Conservation (phyloP, 2,329 filamentous ascomycete genomes). For the Aureobasidium sp. region DNA sequence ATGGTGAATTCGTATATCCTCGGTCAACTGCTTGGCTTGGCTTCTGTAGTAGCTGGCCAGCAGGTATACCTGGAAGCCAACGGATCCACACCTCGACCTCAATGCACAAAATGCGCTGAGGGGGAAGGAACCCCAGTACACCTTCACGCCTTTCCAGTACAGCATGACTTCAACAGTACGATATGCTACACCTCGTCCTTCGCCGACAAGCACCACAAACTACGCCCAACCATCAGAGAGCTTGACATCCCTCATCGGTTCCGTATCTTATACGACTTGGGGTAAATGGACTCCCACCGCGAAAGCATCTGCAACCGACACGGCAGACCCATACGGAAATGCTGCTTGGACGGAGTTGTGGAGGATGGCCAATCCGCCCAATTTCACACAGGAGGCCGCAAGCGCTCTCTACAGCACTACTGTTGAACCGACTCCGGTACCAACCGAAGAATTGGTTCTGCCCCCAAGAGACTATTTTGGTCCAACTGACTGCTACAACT, state of each 20-base stretch:
- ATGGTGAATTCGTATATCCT: background rate
- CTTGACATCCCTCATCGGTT: slow-evolving; percentile 29
- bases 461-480: slow-evolving; percentile 47
- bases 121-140: slow-evolving; percentile 24
- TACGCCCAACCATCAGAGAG: slow-evolving; percentile 31
- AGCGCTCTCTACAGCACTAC: slow-evolving; percentile 32
- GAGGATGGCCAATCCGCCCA: slow-evolving; percentile 27
- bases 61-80: slow-evolving; percentile 29
- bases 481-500: slow-evolving; percentile 41
- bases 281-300: slow-evolving; percentile 33
- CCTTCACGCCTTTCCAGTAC: slow-evolving; percentile 27
- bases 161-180: slow-evolving; percentile 34
- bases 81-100: slow-evolving; percentile 23
- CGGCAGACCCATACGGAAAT: background rate
- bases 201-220: slow-evolving; percentile 26
- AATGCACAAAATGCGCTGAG: slow-evolving; percentile 23
- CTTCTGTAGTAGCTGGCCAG: slow-evolving; percentile 18
- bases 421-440: slow-evolving; percentile 47
- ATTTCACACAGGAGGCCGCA: slow-evolving; percentile 34
- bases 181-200: slow-evolving; percentile 30
- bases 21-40: background rate
- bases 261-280: slow-evolving; percentile 34
- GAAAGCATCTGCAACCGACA: slow-evolving; percentile 29
- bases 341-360: slow-evolving; percentile 22
- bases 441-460: slow-evolving; percentile 46